These are phyloP conservation scores for Salvia hispanica DNA, from an alignment of 257 asterid genomes.

Conservation along the genomic window DNA sequence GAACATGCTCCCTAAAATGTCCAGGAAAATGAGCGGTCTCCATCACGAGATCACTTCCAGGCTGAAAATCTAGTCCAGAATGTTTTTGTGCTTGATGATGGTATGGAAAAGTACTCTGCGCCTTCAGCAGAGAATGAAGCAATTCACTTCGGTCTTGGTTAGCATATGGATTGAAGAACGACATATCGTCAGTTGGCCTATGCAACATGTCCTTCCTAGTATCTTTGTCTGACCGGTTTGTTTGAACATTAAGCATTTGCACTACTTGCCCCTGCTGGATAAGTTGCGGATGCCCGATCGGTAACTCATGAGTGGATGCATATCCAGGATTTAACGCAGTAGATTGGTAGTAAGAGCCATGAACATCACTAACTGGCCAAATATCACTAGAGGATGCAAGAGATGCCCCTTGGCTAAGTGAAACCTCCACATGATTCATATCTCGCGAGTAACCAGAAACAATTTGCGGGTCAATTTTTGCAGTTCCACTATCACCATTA, in stretches of 20 bases:
- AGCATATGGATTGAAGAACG: conserved; percentile 56
- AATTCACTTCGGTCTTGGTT: conserved; percentile 59
- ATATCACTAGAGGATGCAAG: conserved; percentile 48
- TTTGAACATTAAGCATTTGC: conserved; percentile 48
- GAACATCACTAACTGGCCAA: conserved; percentile 68
- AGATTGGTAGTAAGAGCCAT: conserved; percentile 55
- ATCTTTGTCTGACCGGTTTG: conserved; percentile 43
- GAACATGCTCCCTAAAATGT: conserved; percentile 56
- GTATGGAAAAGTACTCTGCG: conserved; percentile 49
- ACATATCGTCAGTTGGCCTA: conserved; percentile 45
- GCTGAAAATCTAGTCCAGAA: conserved; percentile 53
- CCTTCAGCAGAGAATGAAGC: conserved; percentile 63
- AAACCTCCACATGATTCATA: conserved; percentile 45
- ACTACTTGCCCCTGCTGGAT: conserved; percentile 52
- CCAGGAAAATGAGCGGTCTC: conserved; percentile 59
- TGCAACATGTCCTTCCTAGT: conserved; percentile 51
- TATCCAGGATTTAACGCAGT: conserved; percentile 51
- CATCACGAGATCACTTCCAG: conserved; percentile 47
- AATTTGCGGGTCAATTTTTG: conserved; percentile 46
- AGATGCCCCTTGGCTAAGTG: conserved; percentile 44
- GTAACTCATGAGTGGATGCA: conserved; percentile 54
- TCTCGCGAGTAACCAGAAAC: conserved; percentile 50
- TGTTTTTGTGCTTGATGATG: conserved; percentile 56
- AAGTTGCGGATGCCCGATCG: conserved; percentile 61
- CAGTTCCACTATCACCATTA: conserved; percentile 36